Base-by-base conservation (phyloP, 2,329 filamentous ascomycete species). In the Aureobasidium sp. region DNA sequence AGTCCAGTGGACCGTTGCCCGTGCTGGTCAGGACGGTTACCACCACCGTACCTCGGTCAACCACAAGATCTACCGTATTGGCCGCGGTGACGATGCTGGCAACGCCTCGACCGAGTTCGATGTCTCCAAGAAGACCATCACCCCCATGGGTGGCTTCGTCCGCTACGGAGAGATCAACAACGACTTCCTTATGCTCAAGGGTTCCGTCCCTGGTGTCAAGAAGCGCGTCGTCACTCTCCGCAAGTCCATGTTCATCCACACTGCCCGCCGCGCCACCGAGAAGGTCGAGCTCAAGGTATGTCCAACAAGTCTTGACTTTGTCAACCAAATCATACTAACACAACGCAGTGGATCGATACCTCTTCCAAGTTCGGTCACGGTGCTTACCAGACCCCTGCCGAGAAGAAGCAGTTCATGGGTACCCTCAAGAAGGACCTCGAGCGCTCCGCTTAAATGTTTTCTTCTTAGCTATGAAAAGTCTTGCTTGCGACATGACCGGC, bases 21-120 rank as follows among this genome's bases (percentile, higher is more conserved):
- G 94, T 89, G 94, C 94, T 70, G 94, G 94, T 96, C 94, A 99
- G 84, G 86, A 87, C 81, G 94, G 94, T 85, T 99, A 99, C 88
- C 94, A 99, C 81, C 94, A 99, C 85, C 92, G 94, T 89, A 99
- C 94, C 76, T 97, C 94, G 68, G 90, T 94, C 84, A 99, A 99
- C 90, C 94, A 99, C 91, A 99, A 99, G 90, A 81, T 99, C 77
- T 99, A 97, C 90, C 91, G 94, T 71, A 90, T 99, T 72, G 94
- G 93, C 77, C 95, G 94, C 87, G 93, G 85, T 73, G 83, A 84
- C 70, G 90, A 94, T 74, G 91, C 94, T 77, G 87, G 87, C 79
- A 97, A 91, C 81, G 94, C 91, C 73, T 89, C 93, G 63, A 99
- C 94, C 69, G 91, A 97, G 68, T 87, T 93, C 76, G 94, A 99